A percentile compares a stretch with the other conserved stretches of the same genome.
Evolutionary conservation across 345 rosid species (phyloP).

Genomic region (Boechera retrofracta): DNA sequence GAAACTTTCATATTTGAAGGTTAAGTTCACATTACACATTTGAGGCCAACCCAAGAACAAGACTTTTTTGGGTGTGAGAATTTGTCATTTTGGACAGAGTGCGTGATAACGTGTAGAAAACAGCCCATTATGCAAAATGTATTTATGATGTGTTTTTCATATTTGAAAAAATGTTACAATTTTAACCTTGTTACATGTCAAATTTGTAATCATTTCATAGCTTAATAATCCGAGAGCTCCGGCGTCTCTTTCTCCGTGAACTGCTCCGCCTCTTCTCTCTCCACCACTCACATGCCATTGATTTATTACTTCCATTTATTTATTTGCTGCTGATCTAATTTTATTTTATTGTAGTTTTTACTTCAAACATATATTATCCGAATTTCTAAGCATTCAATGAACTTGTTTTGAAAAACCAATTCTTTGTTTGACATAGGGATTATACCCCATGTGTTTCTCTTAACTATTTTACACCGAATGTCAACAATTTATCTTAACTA

Average conservation of each 20-base stretch:
- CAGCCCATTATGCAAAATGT: background rate
- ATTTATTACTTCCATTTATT: background rate
- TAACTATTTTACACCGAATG: no score
- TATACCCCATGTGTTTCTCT: background rate
- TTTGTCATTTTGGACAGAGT: no score
- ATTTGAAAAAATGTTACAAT: background rate
- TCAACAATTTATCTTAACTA: background rate
- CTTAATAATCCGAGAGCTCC: constrained; percentile 14
- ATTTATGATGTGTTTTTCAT: background rate
- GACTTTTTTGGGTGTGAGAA: background rate
- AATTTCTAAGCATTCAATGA: constrained; percentile 18
- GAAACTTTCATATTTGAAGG: background rate
- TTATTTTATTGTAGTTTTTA: background rate
- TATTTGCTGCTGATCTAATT: background rate
- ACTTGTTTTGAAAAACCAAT: background rate
- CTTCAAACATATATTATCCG: constrained; percentile 24
- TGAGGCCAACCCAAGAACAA: background rate
- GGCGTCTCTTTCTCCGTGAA: constrained; percentile 36
- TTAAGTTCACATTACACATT: background rate
- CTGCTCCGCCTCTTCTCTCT: constrained; percentile 27
- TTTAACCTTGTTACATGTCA: background rate
- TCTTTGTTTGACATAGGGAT: background rate
- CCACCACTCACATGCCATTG: constrained; percentile 23
- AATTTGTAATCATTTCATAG: no score
- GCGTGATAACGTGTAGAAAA: background rate